Conservation (phyloP, 495 filamentous ascomycete species). For the Talaromyces adpressus region DNA sequence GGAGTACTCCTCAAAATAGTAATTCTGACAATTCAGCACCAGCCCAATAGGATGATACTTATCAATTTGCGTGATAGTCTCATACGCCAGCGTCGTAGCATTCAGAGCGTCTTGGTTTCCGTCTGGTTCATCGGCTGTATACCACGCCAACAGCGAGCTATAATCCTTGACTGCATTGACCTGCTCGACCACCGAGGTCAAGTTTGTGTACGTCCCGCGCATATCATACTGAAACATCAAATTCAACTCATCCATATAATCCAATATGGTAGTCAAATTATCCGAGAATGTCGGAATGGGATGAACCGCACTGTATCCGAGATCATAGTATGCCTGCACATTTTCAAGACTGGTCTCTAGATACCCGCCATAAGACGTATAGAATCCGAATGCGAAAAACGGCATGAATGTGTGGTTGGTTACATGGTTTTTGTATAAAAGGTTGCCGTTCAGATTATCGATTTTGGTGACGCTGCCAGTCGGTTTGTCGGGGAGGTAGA, state of each 20-base stretch:
- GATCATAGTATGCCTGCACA: slow-evolving; percentile 26
- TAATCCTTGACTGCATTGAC: slow-evolving; percentile 40
- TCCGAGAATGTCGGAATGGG: slow-evolving; percentile 24
- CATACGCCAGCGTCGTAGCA: slow-evolving; percentile 23
- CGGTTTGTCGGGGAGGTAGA: slow-evolving; percentile 45
- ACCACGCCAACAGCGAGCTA: slow-evolving; percentile 50
- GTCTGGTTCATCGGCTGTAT: slow-evolving; percentile 61
- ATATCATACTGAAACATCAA: slow-evolving; percentile 58
- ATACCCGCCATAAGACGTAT: slow-evolving; percentile 49
- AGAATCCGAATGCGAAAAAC: slow-evolving; percentile 55
- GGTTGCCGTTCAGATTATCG: slow-evolving; percentile 49
- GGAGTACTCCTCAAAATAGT: slow-evolving; percentile 51
- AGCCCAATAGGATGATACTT: slow-evolving; percentile 59
- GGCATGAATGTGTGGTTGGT: slow-evolving; percentile 27
- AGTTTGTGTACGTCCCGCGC: slow-evolving; percentile 50
- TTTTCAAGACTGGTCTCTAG: slow-evolving; percentile 16
- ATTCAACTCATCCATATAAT: slow-evolving; percentile 43
- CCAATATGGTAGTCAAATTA: slow-evolving; percentile 31
- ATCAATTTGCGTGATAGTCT: slow-evolving; percentile 44
- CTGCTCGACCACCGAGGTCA: slow-evolving; percentile 38
- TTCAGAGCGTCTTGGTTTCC: slow-evolving; percentile 51
- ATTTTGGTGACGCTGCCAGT: slow-evolving; percentile 53
- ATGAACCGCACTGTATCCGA: slow-evolving; percentile 46
- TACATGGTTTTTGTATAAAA: slow-evolving; percentile 29
- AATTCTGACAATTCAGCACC: slow-evolving; percentile 60